phyloP scores from a whole-genome alignment of 306 rosid genomes.

The Vigna unguiculata region DNA sequence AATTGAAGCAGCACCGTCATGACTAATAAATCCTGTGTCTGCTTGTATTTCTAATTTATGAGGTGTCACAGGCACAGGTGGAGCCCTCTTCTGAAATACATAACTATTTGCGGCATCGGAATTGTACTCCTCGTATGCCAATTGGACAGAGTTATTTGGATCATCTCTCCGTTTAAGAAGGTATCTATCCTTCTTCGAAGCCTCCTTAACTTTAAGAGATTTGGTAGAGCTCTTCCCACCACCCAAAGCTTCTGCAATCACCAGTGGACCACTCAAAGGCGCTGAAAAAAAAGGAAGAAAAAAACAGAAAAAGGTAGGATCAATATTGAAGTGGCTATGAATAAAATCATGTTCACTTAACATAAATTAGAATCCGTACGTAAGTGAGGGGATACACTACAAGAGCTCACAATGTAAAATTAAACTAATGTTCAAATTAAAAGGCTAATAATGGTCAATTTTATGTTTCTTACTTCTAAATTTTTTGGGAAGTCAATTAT shows the following conservation, averaged over 20 bases:
- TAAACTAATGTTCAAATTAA: not conserved
- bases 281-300: slow-evolving; percentile 54
- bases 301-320: not conserved
- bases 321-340: slow-evolving; percentile 6
- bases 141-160: slow-evolving; percentile 53
- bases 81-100: slow-evolving; percentile 71
- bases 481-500: too few relatives aligned
- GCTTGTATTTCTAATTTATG: slow-evolving; percentile 49
- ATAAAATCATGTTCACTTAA: not conserved
- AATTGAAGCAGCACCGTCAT: slow-evolving; percentile 48
- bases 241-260: slow-evolving; percentile 83
- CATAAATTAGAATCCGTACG: not conserved
- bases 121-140: slow-evolving; percentile 59
- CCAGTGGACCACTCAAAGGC: slow-evolving; percentile 95
- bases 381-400: not conserved
- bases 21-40: slow-evolving; percentile 45
- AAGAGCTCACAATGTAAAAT: not conserved
- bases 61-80: slow-evolving; percentile 47
- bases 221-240: slow-evolving; percentile 64
- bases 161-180: slow-evolving; percentile 94
- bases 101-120: slow-evolving; percentile 59
- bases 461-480: too few relatives aligned
- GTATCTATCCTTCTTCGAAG: slow-evolving; percentile 80
- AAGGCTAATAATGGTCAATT: not conserved
- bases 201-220: slow-evolving; percentile 76